phyloP scores from a whole-genome alignment of 495 filamentous ascomycete genomes.

The Haplographium delicatum region DNA sequence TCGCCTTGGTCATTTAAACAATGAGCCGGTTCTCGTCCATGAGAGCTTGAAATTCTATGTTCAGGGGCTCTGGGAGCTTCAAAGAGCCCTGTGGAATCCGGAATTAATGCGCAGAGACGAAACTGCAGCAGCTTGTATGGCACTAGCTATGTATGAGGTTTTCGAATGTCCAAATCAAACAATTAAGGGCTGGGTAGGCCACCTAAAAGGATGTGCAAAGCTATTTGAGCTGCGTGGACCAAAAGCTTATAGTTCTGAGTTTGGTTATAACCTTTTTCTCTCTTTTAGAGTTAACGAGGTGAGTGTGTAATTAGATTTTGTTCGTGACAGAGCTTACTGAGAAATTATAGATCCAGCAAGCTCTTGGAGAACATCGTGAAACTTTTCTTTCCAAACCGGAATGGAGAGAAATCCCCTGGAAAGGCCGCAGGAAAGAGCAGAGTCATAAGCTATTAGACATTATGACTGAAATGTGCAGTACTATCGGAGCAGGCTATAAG shows the following conservation, averaged over 20 bases:
- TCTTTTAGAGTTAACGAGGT: slow-evolving; percentile 28
- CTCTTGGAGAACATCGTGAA: slow-evolving; percentile 10
- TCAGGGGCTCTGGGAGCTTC: slow-evolving; percentile 30
- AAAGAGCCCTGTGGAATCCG: slow-evolving; percentile 28
- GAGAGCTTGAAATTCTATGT: slow-evolving; percentile 33
- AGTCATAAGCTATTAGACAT: slow-evolving; percentile 28
- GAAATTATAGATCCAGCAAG: slow-evolving; percentile 13
- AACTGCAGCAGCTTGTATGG: slow-evolving; percentile 33
- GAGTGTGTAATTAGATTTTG: slow-evolving; percentile 10
- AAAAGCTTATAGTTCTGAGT: slow-evolving; percentile 25
- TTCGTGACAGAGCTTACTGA: not conserved
- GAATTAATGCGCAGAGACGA: slow-evolving; percentile 28
- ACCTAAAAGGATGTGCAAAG: slow-evolving; percentile 29
- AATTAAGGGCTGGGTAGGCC: slow-evolving; percentile 28
- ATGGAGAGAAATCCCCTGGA: slow-evolving; percentile 32
- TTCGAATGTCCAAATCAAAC: slow-evolving; percentile 31
- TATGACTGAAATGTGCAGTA: slow-evolving; percentile 24
- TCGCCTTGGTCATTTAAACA: slow-evolving; percentile 23
- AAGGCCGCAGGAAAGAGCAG: slow-evolving; percentile 17
- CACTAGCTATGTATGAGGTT: slow-evolving; percentile 33
- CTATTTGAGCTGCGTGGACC: slow-evolving; percentile 32
- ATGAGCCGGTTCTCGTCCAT: slow-evolving; percentile 20
- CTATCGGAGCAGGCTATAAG: slow-evolving; percentile 20
- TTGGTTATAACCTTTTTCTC: slow-evolving; percentile 30
- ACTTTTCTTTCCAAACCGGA: slow-evolving; percentile 26